Evolutionary conservation across 2,329 filamentous ascomycete species (phyloP).

Genomic region (Albifimbria verrucaria): DNA sequence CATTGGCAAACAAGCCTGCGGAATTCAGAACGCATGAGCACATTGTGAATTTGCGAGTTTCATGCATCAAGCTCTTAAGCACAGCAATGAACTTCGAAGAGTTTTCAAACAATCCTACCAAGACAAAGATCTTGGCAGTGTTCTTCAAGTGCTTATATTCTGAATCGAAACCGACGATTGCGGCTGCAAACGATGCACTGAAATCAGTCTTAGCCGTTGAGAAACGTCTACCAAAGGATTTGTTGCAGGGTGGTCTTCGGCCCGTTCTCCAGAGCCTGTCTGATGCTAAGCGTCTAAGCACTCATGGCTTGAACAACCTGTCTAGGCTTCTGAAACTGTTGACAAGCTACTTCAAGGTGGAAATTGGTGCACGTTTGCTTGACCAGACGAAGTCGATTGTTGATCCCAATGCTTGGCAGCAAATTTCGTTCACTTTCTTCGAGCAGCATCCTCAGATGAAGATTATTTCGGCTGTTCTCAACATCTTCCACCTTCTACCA

Average conservation of each 20-base stretch:
- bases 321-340: conserved; percentile 85
- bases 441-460: conserved; percentile 93
- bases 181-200: conserved; percentile 87
- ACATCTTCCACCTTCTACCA: conserved; percentile 95
- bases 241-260: conserved; percentile 88
- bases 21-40: conserved; percentile 95
- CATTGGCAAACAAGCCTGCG: conserved; percentile 83
- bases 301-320: conserved; percentile 86
- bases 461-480: conserved; percentile 89
- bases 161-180: conserved; percentile 86
- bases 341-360: conserved; percentile 98
- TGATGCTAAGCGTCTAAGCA: conserved; percentile 84
- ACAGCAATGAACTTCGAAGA: conserved; percentile 93
- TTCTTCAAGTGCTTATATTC: conserved; percentile 99
- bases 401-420: conserved; percentile 74
- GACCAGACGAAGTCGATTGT: conserved; percentile 93
- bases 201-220: conserved; percentile 84
- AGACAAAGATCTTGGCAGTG: conserved; percentile 78
- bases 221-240: conserved; percentile 89
- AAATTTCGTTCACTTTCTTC: conserved; percentile 90
- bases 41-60: conserved; percentile 86
- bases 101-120: conserved; percentile 69
- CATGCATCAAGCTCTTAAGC: conserved; percentile 88
- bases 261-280: conserved; percentile 97
- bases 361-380: conserved; percentile 88